A percentile compares a stretch with the other conserved stretches of the same genome.
Evolutionary conservation across 768 basidiomycete genomes (phyloP).

Genomic region (Mycena venus): DNA sequence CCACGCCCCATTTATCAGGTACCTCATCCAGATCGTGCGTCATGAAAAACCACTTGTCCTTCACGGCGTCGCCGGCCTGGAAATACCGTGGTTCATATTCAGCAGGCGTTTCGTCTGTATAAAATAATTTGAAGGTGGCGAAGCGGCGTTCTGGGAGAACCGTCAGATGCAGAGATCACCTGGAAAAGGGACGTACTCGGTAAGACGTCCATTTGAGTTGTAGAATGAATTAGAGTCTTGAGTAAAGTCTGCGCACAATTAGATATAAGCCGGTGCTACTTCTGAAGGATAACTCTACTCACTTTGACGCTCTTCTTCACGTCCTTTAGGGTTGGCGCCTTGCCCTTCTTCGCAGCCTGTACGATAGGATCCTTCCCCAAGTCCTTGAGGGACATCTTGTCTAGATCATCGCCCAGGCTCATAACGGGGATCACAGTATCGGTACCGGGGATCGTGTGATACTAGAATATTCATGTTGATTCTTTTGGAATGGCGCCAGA

Average conservation of each 20-base stretch:
- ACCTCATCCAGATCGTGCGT: constrained; percentile 80
- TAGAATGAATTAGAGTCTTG: constrained; percentile 84
- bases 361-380: constrained; percentile 67
- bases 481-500: background rate
- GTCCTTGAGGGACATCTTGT: constrained; percentile 61
- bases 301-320: constrained; percentile 89
- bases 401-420: constrained; percentile 74
- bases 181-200: constrained; percentile 68
- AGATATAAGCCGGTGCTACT: background rate
- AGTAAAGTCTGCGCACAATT: constrained; percentile 69
- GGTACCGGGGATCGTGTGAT: constrained; percentile 75
- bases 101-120: constrained; percentile 81
- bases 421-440: constrained; percentile 75
- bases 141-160: constrained; percentile 74
- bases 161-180: constrained; percentile 8
- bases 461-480: constrained; percentile 61
- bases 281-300: background rate
- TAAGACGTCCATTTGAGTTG: constrained; percentile 82
- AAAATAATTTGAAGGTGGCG: constrained; percentile 91
- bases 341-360: constrained; percentile 70
- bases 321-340: constrained; percentile 79
- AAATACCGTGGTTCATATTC: constrained; percentile 92
- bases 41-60: constrained; percentile 85
- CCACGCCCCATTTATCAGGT: constrained; percentile 81
- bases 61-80: constrained; percentile 75